These are phyloP conservation scores for Sugiyamaella mastotermitis DNA, from an alignment of 805 yeast genomes.

Conservation along the genomic window DNA sequence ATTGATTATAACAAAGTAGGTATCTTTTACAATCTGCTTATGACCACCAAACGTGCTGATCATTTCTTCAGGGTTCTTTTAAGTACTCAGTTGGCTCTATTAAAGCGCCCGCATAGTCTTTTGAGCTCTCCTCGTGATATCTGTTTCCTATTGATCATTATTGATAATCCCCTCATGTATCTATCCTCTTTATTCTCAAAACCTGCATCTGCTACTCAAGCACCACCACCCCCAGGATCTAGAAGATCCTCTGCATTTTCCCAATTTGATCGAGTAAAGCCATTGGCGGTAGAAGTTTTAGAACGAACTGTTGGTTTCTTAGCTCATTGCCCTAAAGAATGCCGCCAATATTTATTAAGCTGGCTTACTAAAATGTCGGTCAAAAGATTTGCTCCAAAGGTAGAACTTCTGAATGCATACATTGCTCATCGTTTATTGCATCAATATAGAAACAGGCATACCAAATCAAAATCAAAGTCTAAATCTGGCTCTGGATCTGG, in stretches of 20 bases:
- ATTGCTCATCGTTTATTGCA: conserved; percentile 67
- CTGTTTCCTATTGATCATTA: conserved; percentile 56
- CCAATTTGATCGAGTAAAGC: conserved; percentile 17
- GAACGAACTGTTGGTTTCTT: conserved; percentile 66
- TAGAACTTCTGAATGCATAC: conserved; percentile 68
- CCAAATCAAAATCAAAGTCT: not conserved
- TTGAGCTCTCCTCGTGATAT: conserved; percentile 39
- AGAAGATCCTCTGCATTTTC: not conserved
- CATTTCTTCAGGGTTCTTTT: conserved; percentile 55
- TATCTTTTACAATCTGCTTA: conserved; percentile 40
- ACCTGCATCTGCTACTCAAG: conserved; percentile 3
- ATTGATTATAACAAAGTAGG: conserved; percentile 45
- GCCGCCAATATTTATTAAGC: conserved; percentile 41
- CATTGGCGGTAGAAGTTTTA: conserved; percentile 59
- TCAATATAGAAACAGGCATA: conserved; percentile 18
- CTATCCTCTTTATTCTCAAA: conserved; percentile 15
- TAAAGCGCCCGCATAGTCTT: conserved; percentile 43
- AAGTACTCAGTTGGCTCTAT: conserved; percentile 42
- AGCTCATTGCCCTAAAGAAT: conserved; percentile 40
- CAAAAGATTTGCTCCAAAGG: conserved; percentile 42
- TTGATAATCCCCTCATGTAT: conserved; percentile 60
- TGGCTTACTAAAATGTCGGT: conserved; percentile 48
- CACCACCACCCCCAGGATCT: conserved; percentile 1
- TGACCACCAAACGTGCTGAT: conserved; percentile 34
- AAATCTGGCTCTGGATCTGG: not conserved